Evolutionary conservation across 345 rosid genomes (phyloP), one percentile per base, ranked within the genome.

Genomic region (Aquilaria malaccensis): DNA sequence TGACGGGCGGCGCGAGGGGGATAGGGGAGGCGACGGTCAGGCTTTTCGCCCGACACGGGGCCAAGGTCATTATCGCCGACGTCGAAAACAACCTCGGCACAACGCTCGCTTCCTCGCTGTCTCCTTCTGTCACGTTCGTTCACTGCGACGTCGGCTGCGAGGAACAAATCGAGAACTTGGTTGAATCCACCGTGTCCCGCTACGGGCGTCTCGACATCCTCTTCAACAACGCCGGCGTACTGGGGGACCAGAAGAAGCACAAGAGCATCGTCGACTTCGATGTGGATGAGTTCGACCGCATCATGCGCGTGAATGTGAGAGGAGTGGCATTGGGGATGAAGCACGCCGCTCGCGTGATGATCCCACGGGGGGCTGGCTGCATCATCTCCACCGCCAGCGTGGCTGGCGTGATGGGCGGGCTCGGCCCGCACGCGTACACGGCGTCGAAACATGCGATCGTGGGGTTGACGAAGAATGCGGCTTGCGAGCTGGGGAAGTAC

Each of bases 391-490:
- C 82, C 0, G 87, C 97, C 0, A 90, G 97, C 41, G 93, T 87
- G 29, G 97, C 92, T 0, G 92, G 90, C 7, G 91, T 86, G 30
- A 68, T 82, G 86, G 95, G 97, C 0, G 95, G 95, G 2, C 78
- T 90, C 46, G 97, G 95, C 0, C 97, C 97, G 2, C 95, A 87
- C 59, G 90, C 95, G 2, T 90, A 90, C 71, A 79, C 97, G 6
- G 95, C 95, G 7, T 90, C 97, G 1, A 90, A 85, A 56, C 97
- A 90, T 60, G 97, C 95, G 59, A 83, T 83, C 48, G 84, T 87
- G 50, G 97, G 97, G 50, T 61, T 90, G 9, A 90, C 95, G 1
- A 87, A 85, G 74, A 90, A 85, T 74, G 70, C 88, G 2, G 93
- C 95, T 0, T 83, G 92, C 43, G 97, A 90, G 80, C 74, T 90